Evolutionary conservation across 768 basidiomycete genomes (phyloP), one percentile per base, ranked within the genome.

Genomic region (Pilatotrama ljubarskyi): DNA sequence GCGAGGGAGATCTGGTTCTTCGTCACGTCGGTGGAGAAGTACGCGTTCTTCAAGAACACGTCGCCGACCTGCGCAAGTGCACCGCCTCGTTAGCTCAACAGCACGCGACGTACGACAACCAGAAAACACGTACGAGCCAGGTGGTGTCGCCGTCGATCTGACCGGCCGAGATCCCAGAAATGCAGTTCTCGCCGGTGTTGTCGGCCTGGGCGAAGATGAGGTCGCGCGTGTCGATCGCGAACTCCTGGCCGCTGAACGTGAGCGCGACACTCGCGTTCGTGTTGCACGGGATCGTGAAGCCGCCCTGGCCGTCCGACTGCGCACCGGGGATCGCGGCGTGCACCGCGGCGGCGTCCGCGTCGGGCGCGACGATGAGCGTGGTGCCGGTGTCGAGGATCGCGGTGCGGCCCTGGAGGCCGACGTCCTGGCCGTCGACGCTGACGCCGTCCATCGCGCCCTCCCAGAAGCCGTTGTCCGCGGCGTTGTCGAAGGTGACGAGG

Each of bases 1-100:
- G 86, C 87, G 59, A 90, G 78, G 24, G 79, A 83, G 32, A 90
- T 76, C 40, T 79, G 75, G 69, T 89, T 87, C 64, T 79, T 78
- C 11, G 61, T 70, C 14, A 83, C 82, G 63, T 91, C 76, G 11
- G 82, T 85, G 6, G 86, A 87, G 70, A 87, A 86, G 70, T 88
- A 89, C 0, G 79, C 87, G 66, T 88, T 91, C 81, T 90, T 90
- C 68, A 90, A 74, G 78, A 90, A 90, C 24, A 85, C 85, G 64
- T 87, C 90, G 26, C 88, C 88, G 36, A 87, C 76, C 55, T 81
- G 67, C 75, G 70, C 13, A 50, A 46, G 2, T 20, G 40, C 46
- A 22, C 48, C 42, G 38, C 22, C 35, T 13, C 41, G 42, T 41
- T 24, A 35, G 48, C 20, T 10, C n/a, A 8, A 44, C 24, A 46